A percentile compares a stretch with the other conserved stretches of the same genome.
These are phyloP conservation scores for Fistulifera pelliculosa DNA, from an alignment of 108 stramenopile genomes.

Conservation along the genomic window DNA sequence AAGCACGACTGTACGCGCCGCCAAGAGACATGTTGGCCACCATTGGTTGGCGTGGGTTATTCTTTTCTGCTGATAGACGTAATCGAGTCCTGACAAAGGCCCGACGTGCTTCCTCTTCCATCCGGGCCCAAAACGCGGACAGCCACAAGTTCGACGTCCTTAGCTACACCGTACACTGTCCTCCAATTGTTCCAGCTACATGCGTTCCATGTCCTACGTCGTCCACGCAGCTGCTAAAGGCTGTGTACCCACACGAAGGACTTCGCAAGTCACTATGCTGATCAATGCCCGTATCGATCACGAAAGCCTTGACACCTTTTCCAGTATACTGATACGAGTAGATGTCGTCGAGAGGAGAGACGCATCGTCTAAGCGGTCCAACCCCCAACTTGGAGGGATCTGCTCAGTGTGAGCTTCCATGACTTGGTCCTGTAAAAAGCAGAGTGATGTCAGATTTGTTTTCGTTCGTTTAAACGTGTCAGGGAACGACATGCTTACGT, in stretches of 20 bases:
- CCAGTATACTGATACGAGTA: constrained; percentile 2
- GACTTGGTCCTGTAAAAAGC: no score
- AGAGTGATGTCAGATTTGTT: no score
- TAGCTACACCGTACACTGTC: not conserved
- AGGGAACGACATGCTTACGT: no score
- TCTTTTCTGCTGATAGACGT: constrained; percentile 1
- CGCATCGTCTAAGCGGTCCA: constrained; percentile 3
- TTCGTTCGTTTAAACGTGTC: no score
- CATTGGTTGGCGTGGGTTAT: not conserved
- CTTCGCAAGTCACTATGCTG: not conserved
- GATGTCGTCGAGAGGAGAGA: not conserved
- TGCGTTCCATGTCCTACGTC: constrained; percentile 39
- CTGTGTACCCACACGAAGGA: constrained; percentile 10
- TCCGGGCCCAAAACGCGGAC: constrained; percentile 9
- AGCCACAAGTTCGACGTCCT: constrained; percentile 19
- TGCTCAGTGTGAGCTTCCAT: constrained; percentile 5
- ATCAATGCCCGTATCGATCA: constrained; percentile 1
- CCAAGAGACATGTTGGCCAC: not conserved
- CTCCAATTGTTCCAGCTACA: constrained; percentile 40
- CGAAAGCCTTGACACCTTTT: not conserved
- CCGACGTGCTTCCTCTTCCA: not conserved
- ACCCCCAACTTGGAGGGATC: constrained; percentile 8
- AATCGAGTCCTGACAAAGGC: not conserved
- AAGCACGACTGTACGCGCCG: not conserved
- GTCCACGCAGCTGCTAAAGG: constrained; percentile 9